phyloP scores from a whole-genome alignment of 2,329 filamentous ascomycete species.

The Calonectria honghensis region DNA sequence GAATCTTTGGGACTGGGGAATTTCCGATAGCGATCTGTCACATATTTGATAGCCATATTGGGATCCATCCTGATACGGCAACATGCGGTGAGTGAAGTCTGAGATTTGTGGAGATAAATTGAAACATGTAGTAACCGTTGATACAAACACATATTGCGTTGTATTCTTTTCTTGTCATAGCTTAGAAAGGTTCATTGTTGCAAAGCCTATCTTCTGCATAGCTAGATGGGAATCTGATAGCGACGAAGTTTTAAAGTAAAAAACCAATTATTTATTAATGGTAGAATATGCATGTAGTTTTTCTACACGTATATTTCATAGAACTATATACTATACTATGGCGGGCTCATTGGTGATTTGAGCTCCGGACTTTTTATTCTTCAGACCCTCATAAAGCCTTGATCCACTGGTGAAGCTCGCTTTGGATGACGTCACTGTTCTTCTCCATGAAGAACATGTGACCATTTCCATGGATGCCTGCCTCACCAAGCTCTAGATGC shows the following conservation, averaged over 20 bases:
- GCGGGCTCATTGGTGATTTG: too few relatives aligned
- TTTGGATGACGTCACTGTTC: constrained; percentile 49
- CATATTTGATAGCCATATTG: not conserved
- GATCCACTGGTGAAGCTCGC: constrained; percentile 45
- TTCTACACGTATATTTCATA: not conserved
- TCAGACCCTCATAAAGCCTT: not conserved
- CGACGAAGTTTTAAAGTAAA: not conserved
- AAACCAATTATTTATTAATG: not conserved
- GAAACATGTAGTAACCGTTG: not conserved
- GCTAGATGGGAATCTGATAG: not conserved
- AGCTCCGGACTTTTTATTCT: not conserved
- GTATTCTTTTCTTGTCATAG: not conserved
- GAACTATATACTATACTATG: constrained; percentile 18
- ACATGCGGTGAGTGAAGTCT: not conserved
- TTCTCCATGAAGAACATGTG: constrained; percentile 54
- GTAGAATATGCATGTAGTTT: not conserved
- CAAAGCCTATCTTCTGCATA: not conserved
- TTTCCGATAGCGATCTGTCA: constrained; percentile 1
- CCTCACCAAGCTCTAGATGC: constrained; percentile 46
- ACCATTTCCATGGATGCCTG: constrained; percentile 49
- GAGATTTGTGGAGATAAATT: not conserved
- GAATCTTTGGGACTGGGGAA: not conserved
- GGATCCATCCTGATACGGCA: not conserved
- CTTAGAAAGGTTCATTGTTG: not conserved
- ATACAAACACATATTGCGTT: not conserved